Evolutionary conservation across 345 rosid genomes (phyloP), one percentile per base, ranked within the genome.

Genomic region (Salix arbutifolia): DNA sequence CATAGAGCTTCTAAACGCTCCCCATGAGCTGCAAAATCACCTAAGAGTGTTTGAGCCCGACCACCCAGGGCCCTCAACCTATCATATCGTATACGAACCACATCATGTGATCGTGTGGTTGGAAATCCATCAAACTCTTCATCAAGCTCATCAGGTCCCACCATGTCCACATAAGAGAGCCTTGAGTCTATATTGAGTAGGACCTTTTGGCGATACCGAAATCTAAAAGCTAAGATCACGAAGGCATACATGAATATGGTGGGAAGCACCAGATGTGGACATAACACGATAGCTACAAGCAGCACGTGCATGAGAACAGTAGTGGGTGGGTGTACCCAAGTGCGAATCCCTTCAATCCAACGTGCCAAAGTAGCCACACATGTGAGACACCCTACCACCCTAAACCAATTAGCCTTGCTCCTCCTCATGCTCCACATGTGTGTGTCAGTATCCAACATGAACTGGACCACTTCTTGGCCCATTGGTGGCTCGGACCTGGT

Each of bases 371-470:
- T 77, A 0, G 91, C 94, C 0, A 85, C 90, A 5, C 88, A 89
- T 52, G 95, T 78, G 78, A 94, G 82, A 70, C 91, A 92, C 26
- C 92, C 88, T 30, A 91, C 88, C 9, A 90, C 89, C 53, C 97
- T 85, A 77, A 89, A 92, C 98, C 98, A 94, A 70, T 94, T 92
- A 0, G 95, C 97, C 83, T 92, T 92, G 87, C 95, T 94, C 72
- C 90, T 84, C 79, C 98, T 86, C 96, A 94, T 86, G 86, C 98
- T 94, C 97, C 96, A 94, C 81, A 89, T 83, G 81, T 92, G 97
- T 6, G 90, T 87, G 74, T 94, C 98, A 33, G 87, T 84, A 60
- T 94, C 98, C 35, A 94, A 69, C 94, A 92, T 83, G 84, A 74
- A 91, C 23, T 90, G 97, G 25, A 92, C 98, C 81, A 92, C 96